These are phyloP conservation scores for Agrocybe pediades DNA, from an alignment of 768 basidiomycete genomes.

Conservation along the genomic window DNA sequence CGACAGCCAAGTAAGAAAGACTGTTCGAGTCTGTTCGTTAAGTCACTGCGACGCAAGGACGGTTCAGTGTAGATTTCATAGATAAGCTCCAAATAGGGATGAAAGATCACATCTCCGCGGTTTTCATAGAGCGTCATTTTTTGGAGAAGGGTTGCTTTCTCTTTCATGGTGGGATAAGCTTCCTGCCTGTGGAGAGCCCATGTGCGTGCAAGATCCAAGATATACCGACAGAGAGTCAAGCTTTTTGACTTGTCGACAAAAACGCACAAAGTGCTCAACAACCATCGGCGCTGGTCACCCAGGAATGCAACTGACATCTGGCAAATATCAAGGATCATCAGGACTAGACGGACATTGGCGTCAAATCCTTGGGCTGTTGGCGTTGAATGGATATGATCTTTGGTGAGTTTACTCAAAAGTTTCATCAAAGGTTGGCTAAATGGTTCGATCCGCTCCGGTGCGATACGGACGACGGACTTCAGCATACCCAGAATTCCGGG, in stretches of 20 bases:
- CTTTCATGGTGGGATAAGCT: constrained; percentile 89
- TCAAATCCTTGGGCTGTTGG: constrained; percentile 53
- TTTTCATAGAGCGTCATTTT: constrained; percentile 87
- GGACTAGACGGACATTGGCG: constrained; percentile 64
- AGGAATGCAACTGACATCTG: constrained; percentile 79
- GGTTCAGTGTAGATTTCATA: constrained; percentile 94
- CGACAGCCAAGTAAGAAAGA: constrained; percentile 93
- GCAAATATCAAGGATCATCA: constrained; percentile 84
- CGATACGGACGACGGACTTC: constrained; percentile 77
- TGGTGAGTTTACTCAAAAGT: constrained; percentile 80
- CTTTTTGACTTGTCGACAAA: constrained; percentile 92
- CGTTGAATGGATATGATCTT: constrained; percentile 77
- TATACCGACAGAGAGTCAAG: constrained; percentile 72
- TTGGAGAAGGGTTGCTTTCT: constrained; percentile 87
- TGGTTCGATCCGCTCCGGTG: constrained; percentile 81
- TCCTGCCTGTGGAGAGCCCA: constrained; percentile 92
- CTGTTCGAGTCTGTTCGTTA: constrained; percentile 91
- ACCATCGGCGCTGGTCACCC: constrained; percentile 82
- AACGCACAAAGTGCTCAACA: constrained; percentile 75
- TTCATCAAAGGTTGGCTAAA: constrained; percentile 79
- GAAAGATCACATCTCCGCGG: constrained; percentile 77
- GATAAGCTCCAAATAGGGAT: constrained; percentile 85
- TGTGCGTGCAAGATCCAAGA: constrained; percentile 82
- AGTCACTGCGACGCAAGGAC: constrained; percentile 81
- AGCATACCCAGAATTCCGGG: constrained; percentile 87